These are phyloP conservation scores for Talaromyces sp. DNA, from an alignment of 2,329 filamentous ascomycete genomes.

Conservation along the genomic window DNA sequence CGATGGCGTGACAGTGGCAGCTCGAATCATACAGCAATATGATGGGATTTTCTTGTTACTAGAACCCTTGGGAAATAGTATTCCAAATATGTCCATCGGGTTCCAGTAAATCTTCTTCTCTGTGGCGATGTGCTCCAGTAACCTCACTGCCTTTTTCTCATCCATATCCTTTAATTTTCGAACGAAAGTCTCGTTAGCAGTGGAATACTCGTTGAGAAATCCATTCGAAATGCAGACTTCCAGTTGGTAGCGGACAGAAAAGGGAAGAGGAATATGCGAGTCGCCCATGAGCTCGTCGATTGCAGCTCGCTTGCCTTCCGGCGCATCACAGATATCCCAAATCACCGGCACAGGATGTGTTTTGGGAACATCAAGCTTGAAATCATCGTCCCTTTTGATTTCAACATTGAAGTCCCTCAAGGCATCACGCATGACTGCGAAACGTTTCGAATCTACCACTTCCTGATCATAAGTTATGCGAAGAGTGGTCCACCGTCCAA, in stretches of 20 bases:
- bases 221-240: slow-evolving; percentile 87
- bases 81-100: slow-evolving; percentile 67
- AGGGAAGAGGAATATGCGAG: slow-evolving; percentile 50
- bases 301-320: slow-evolving; percentile 25
- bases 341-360: slow-evolving; percentile 15
- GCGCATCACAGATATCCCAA: slow-evolving; percentile 38
- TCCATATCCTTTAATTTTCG: slow-evolving; percentile 52
- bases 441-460: slow-evolving; percentile 25
- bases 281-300: slow-evolving; percentile 29
- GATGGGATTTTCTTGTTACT: slow-evolving; percentile 54
- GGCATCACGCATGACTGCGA: slow-evolving; percentile 45
- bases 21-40: slow-evolving; percentile 71
- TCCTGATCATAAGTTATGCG: slow-evolving; percentile 43
- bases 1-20: slow-evolving; percentile 76
- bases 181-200: slow-evolving; percentile 61
- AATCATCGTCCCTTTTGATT: slow-evolving; percentile 32
- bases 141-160: slow-evolving; percentile 51
- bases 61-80: slow-evolving; percentile 40
- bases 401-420: slow-evolving; percentile 70
- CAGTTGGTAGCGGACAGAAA: slow-evolving; percentile 78
- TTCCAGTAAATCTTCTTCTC: slow-evolving; percentile 58
- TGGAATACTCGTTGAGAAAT: slow-evolving; percentile 68
- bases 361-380: slow-evolving; percentile 52
- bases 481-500: slow-evolving; percentile 62
- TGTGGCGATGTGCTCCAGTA: slow-evolving; percentile 71